Base-by-base conservation (phyloP, 2,329 filamentous ascomycete species). In the Blastomyces gilchristii region DNA sequence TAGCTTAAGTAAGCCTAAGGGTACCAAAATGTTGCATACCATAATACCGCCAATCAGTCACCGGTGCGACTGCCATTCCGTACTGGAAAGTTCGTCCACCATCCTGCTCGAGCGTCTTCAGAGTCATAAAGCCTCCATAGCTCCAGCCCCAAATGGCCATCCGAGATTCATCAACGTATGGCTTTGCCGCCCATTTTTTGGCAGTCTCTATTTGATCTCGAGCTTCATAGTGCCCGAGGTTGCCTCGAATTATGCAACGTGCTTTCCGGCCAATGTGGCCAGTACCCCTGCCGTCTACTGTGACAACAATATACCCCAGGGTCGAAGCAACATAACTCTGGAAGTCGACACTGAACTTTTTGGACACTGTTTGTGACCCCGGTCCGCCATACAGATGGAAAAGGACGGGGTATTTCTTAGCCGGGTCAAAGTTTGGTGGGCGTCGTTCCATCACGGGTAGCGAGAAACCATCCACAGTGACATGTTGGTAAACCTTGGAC, bases 91-190 rank as follows among this genome's bases (percentile, higher is more conserved):
- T 97, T 71, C 85, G 75, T 5, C 95, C 94, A 9, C 85, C 93
- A 73, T 99, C 94, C 65, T 85, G 83, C 79, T 99, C 94, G 14
- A 99, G 85, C 0, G 91, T 94, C 80, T 99, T 99, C 70, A 99
- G 83, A 6, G 94, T 90, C 80, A 90, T 89, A 80, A 96, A 99
- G 12, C 94, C 94, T 63, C 94, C 94, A 72, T 94, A 99, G 66
- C 90, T 96, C 94, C 94, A 99, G 58, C 94, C 94, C 94, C 94
- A 99, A 72, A 99, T 96, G 25, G 91, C 92, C 68, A 99, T 85
- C 62, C 89, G 85, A 7, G 85, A 81, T 34, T 83, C 80, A 73
- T 99, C 95, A 16, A 97, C 87, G 74, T 99, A 97, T 16, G 83
- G 76, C 72, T 91, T 93, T 47, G 80, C 79, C 0, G 88, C 87